A percentile compares a stretch with the other conserved stretches of the same genome.
phyloP scores from a whole-genome alignment of 169 alveolate genomes.

The Cryptosporidium ryanae region DNA sequence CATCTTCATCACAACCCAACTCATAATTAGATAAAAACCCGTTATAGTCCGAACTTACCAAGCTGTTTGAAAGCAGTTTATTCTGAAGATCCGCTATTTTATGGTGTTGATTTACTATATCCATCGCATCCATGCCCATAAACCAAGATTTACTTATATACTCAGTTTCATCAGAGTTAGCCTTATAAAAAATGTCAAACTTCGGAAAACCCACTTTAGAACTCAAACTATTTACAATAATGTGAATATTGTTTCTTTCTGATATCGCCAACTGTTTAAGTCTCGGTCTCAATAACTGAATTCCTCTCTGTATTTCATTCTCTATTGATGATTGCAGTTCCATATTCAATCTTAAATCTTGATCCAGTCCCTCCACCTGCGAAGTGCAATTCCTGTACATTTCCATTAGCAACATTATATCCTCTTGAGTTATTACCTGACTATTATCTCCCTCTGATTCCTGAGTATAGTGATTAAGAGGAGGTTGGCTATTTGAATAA shows the following conservation, averaged over 20 bases:
- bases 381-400: background rate
- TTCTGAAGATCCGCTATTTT: conserved; percentile 67
- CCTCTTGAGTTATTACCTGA: conserved; percentile 6
- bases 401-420: conserved; percentile 10
- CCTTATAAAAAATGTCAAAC: background rate
- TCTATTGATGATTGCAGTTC: conserved; percentile 56
- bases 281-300: conserved; percentile 26
- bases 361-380: conserved; percentile 32
- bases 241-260: conserved; percentile 43
- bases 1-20: conserved; percentile 34
- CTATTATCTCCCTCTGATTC: conserved; percentile 2
- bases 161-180: background rate
- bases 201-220: conserved; percentile 71
- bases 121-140: conserved; percentile 67
- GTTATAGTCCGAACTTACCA: background rate
- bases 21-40: background rate
- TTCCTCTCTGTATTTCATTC: conserved; percentile 48
- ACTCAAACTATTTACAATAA: conserved; percentile 26
- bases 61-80: conserved; percentile 12
- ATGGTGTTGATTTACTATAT: conserved; percentile 38
- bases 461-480: background rate
- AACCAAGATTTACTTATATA: conserved; percentile 33
- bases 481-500: conserved; percentile 27
- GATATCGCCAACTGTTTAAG: conserved; percentile 44
- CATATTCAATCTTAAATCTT: conserved; percentile 21